phyloP scores from a whole-genome alignment of 2,329 filamentous ascomycete genomes.

The Pseudophaeomoniella oleicola region DNA sequence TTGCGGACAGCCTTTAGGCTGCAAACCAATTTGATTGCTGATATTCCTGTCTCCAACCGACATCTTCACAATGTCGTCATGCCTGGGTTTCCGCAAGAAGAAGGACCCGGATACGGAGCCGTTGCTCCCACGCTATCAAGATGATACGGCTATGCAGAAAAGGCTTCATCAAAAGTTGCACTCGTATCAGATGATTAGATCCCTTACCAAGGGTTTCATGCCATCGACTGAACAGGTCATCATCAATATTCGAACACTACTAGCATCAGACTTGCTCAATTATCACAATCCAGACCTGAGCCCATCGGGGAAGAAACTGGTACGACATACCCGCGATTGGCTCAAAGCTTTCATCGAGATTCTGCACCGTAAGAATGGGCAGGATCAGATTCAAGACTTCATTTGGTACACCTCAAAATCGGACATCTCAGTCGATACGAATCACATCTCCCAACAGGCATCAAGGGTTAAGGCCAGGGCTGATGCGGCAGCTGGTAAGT shows the following conservation, averaged over 20 bases:
- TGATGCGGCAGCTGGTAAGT: constrained; percentile 54
- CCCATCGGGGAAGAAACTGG: constrained; percentile 57
- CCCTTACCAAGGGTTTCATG: constrained; percentile 73
- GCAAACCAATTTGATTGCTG: too few species aligned
- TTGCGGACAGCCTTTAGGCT: too few species aligned
- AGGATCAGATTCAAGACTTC: constrained; percentile 82
- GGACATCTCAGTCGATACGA: constrained; percentile 52
- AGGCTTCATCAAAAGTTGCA: constrained; percentile 72
- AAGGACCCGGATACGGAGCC: constrained; percentile 54
- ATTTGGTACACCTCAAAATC: constrained; percentile 72
- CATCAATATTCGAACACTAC: constrained; percentile 61
- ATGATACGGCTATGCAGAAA: constrained; percentile 66
- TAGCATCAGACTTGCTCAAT: constrained; percentile 66
- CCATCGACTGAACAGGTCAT: constrained; percentile 78
- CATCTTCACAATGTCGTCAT: constrained; percentile 40
- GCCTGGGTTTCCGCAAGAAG: constrained; percentile 46
- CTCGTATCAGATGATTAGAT: constrained; percentile 79
- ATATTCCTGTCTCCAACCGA: too few species aligned
- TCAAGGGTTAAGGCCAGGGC: constrained; percentile 51
- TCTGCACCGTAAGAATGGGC: constrained; percentile 63
- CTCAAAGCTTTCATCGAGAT: constrained; percentile 70
- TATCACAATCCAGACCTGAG: constrained; percentile 62
- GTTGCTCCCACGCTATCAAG: constrained; percentile 66
- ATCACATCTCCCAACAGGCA: constrained; percentile 47
- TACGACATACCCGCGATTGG: constrained; percentile 58